A percentile compares a stretch with the other conserved stretches of the same genome.
phyloP scores from a whole-genome alignment of 306 rosid species.

The Hippophae rhamnoides region DNA sequence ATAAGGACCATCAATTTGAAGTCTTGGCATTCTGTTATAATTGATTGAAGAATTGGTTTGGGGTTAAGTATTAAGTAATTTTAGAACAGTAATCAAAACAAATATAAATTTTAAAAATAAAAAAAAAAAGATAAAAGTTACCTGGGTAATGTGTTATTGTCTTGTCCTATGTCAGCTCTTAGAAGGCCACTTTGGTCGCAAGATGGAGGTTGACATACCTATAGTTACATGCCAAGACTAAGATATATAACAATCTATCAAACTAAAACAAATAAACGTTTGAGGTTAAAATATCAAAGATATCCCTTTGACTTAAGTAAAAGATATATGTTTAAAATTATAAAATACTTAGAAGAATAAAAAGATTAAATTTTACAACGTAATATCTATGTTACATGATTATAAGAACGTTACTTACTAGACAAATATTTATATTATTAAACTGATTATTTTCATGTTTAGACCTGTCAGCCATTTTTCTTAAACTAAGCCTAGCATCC shows the following conservation, averaged over 20 bases:
- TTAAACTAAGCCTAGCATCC: no score
- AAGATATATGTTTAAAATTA: no score
- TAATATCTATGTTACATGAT: no score
- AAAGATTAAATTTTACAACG: no score
- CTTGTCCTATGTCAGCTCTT: conserved; percentile 50
- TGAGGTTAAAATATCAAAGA: no score
- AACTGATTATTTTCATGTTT: no score
- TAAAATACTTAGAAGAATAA: no score
- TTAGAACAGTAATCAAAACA: background rate
- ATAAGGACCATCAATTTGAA: conserved; percentile 70
- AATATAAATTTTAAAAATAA: background rate
- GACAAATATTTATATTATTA: no score
- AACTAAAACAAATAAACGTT: no score
- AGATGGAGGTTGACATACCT: conserved; percentile 77
- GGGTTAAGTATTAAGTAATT: background rate
- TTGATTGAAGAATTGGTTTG: background rate
- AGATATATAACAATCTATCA: background rate
- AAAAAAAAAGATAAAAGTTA: background rate
- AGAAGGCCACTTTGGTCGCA: conserved; percentile 67
- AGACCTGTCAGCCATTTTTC: no score
- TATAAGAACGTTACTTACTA: fast-evolving
- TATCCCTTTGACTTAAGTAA: no score
- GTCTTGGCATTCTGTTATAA: conserved; percentile 55
- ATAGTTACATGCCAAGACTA: background rate
- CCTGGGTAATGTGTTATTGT: conserved; percentile 51